A percentile compares a stretch with the other conserved stretches of the same genome.
Conservation (phyloP, 768 basidiomycete genomes). For the Naematelia encephala region DNA sequence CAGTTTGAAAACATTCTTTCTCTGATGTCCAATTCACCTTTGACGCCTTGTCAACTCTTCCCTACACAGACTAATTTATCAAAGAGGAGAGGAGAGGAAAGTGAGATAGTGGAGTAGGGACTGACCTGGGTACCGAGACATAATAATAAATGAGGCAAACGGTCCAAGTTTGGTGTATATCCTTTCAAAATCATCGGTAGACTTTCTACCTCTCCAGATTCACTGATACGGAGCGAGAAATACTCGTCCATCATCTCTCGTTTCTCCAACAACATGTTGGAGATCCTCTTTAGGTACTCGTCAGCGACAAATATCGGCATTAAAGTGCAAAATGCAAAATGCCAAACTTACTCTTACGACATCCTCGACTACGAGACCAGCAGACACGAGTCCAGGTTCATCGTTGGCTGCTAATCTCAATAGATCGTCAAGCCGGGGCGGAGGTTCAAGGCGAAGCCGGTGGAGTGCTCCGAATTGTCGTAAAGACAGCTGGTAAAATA, state of each 20-base stretch:
- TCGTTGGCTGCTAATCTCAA: conserved; percentile 73
- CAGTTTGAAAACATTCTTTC: conserved; percentile 74
- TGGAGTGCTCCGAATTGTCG: conserved; percentile 84
- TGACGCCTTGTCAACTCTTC: background rate
- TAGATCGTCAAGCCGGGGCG: conserved; percentile 68
- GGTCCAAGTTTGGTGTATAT: conserved; percentile 86
- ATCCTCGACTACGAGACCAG: conserved; percentile 58
- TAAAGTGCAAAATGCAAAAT: background rate
- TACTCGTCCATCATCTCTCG: conserved; percentile 89
- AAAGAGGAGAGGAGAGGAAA: background rate
- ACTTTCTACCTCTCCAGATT: conserved; percentile 65
- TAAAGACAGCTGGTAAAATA: conserved; percentile 90
- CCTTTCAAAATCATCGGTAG: conserved; percentile 79
- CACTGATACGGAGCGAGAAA: conserved; percentile 69
- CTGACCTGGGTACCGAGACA: conserved; percentile 83
- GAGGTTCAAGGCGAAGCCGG: conserved; percentile 73
- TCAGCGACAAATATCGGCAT: conserved; percentile 14
- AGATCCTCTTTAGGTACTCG: conserved; percentile 16
- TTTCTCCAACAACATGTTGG: conserved; percentile 42
- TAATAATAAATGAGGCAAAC: conserved; percentile 84
- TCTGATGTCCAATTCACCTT: conserved; percentile 89
- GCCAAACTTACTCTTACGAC: conserved; percentile 65
- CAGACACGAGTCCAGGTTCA: conserved; percentile 58
- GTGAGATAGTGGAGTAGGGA: conserved; percentile 1
- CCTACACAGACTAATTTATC: background rate